Base-by-base conservation (phyloP, 1,284 basidiomycete species). In the Omphalotus olearius region DNA sequence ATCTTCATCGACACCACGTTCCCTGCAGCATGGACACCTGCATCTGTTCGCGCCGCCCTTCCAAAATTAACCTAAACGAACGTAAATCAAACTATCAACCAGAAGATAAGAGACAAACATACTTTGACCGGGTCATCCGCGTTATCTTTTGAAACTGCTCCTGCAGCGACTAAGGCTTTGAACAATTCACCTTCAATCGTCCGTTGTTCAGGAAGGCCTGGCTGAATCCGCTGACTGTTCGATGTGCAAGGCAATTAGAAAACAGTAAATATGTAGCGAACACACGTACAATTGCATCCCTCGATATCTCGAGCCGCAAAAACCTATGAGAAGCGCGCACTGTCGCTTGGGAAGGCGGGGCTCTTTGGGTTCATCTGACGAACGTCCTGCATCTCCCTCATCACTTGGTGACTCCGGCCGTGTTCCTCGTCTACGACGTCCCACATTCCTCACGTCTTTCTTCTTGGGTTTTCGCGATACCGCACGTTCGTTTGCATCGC, bases 1-100 rank as follows among this genome's bases (percentile, higher is more conserved):
- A 96, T 78, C 69, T 97, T 98, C 66, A 97, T 77, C 6, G 91
- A 92, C 13, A 98, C 85, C 25, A 93, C 75, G 65, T 99, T 99
- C 10, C 95, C 92, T 6, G 94, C 95, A 4, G 97, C 97, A 64
- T 98, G 95, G 4, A 99, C 97, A 16, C 97, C 97, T 1, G 95
- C 91, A 67, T 99, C 97, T 0, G 97, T 99, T 2, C 97, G 78
- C 5, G 97, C 97, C 2, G 96, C 92, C 36, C 97, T 83, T 41
- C 85, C 85, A 11, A 99, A 79, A 45, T 79, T 82, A 48, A 95
- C 89, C 91, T 92, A 45, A 47, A 1, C 18, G 14, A 26, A 6
- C 17, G n/a, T 28, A 13, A 23, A 17, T 46, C n/a, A 45, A 47
- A 36, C 45, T 26, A 47, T 45, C 37, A 48, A 14, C 3, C 49